Base-by-base conservation (phyloP, 495 filamentous ascomycete species). In the Platismatia glauca region DNA sequence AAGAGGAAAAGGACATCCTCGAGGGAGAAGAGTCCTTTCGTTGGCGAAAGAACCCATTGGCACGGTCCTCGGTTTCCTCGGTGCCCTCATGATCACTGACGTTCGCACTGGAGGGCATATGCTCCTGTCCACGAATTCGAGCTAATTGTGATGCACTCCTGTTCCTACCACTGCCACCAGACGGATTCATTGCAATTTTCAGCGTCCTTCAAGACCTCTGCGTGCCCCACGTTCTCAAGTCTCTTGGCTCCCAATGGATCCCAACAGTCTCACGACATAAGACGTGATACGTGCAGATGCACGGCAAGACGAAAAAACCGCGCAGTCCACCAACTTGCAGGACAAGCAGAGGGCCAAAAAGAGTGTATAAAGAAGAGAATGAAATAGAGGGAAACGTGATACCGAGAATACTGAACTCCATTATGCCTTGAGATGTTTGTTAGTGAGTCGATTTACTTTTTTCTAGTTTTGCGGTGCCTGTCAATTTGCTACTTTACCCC, bases 21-120 rank as follows among this genome's bases (percentile, higher is more conserved):
- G 68, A 64, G n/a, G 68, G 60, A n/a, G 68, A 67, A 9, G 60
- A 62, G 34, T 70, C 66, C 7, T 41, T 24, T 34, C 66, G 61
- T 24, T 39, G 38, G 38, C 43, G 58, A 15, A 56, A 43, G 22
- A 38, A 38, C 15, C 50, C 58, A 53, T 56, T 53, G 39, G 52
- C 29, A 55, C 50, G 53, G 50, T 60, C 37, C 48, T 61, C 64
- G 8, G 3, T 22, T 29, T 59, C 59, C 15, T 50, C 46, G 18
- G 52, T 16, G 27, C 35, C 55, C 39, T 56, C 60, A 39, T 58
- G 35, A 16, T 64, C 66, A 55, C 33, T 57, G 4, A n/a, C n/a
- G 27, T 65, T 57, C 31, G 27, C n/a, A 35, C 43, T 55, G 29
- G 59, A 55, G 22, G 39, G 46, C 39, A 38, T 46, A 22, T 20